Evolutionary conservation across 192 early-diverging fungal genomes (phyloP).

Genomic region (Umbelopsis sp.): DNA sequence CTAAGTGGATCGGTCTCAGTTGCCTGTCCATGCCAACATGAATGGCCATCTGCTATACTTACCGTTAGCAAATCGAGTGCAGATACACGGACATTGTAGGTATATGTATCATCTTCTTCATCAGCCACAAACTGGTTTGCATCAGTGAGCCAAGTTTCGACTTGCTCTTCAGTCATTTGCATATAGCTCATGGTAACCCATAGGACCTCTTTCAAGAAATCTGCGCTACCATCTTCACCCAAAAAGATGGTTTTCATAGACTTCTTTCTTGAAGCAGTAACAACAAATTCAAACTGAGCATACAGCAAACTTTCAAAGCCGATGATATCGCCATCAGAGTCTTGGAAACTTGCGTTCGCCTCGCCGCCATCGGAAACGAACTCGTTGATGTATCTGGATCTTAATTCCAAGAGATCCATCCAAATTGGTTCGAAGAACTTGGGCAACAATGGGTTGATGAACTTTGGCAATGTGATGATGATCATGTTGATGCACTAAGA

Average conservation of each 20-base stretch:
- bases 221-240: constrained; percentile 40
- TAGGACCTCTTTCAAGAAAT: constrained; percentile 60
- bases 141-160: constrained; percentile 81
- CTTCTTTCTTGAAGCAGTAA: constrained; percentile 60
- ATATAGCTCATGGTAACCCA: constrained; percentile 67
- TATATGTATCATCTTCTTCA: constrained; percentile 86
- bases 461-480: constrained; percentile 65
- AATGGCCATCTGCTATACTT: not conserved
- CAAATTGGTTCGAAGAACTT: constrained; percentile 70
- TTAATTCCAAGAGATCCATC: constrained; percentile 64
- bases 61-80: constrained; percentile 75
- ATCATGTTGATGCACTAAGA: constrained; percentile 62
- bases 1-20: constrained; percentile 30
- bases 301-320: constrained; percentile 69
- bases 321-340: constrained; percentile 73
- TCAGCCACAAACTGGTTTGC: constrained; percentile 90
- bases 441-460: constrained; percentile 50
- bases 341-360: constrained; percentile 49
- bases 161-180: constrained; percentile 82
- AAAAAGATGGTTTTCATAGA: constrained; percentile 53
- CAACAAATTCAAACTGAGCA: constrained; percentile 70
- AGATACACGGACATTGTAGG: constrained; percentile 86
- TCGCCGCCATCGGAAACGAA: constrained; percentile 49
- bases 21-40: not conserved
- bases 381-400: constrained; percentile 55